A percentile compares a stretch with the other conserved stretches of the same genome.
These are phyloP conservation scores for Botrytis tulipae DNA, from an alignment of 2,329 filamentous ascomycete species.

Conservation along the genomic window DNA sequence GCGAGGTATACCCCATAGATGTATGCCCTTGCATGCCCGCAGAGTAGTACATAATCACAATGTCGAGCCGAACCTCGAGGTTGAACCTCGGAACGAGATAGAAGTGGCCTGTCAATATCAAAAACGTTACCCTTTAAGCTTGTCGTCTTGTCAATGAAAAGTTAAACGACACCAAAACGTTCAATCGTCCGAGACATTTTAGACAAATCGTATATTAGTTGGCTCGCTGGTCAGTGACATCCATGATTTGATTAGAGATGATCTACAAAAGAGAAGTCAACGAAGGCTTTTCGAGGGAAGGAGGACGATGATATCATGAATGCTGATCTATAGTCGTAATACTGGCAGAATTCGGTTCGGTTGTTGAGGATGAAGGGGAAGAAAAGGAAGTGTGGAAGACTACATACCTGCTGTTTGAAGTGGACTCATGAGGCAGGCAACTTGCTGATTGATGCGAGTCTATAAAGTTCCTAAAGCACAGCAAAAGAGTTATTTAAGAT, in stretches of 20 bases:
- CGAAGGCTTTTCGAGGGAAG: neutral
- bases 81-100: neutral
- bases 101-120: slow-evolving; percentile 1
- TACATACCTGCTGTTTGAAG: neutral
- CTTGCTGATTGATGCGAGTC: neutral
- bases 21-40: neutral
- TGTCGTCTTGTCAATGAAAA: slow-evolving; percentile 6
- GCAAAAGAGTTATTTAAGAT: neutral
- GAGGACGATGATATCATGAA: slow-evolving; percentile 8
- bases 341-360: neutral
- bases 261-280: neutral
- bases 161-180: neutral
- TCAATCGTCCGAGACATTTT: slow-evolving; percentile 14
- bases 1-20: neutral
- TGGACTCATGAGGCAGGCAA: neutral
- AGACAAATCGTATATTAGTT: neutral
- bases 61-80: neutral
- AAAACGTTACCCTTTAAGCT: neutral
- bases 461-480: neutral
- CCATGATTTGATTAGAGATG: slow-evolving; percentile 8
- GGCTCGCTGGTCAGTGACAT: slow-evolving; percentile 13
- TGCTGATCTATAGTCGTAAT: slow-evolving; percentile 6
- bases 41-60: neutral
- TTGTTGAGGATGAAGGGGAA: neutral
- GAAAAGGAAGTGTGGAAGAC: neutral